Evolutionary conservation across 371 early-diverging fungal genomes (phyloP), one percentile per base, ranked within the genome.

Genomic region (Apophysomyces elegans): DNA sequence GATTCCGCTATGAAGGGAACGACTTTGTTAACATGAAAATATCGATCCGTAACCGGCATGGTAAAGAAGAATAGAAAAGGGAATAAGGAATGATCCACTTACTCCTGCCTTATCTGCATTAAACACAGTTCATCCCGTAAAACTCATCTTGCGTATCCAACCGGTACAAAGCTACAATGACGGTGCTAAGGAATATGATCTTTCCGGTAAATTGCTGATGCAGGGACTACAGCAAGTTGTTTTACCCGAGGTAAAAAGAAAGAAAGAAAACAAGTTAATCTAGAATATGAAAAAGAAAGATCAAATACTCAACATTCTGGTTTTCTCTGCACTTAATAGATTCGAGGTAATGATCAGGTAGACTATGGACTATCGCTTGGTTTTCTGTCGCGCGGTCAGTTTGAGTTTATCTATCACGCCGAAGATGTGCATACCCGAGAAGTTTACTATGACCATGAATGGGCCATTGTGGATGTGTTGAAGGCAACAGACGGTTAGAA

Each of bases 151-250:
- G 61, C 76, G 89, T 54, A 79, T 86, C 58, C 89, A 89, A 65
- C 85, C 89, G n/a, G 89, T 87, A 14, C 89, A 86, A 66, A 86
- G 84, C 18, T 84, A 86, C 59, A 84, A 84, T 56, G 84, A 87
- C 62, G 88, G 87, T 0, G 78, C 85, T 4, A 89, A 86, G 69
- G 89, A 89, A 57, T 86, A 86, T 62, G 88, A 89, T 58, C 69
- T 87, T 67, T 82, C 83, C 4, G 79, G 78, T 18, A 83, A 84
- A 41, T 73, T 89, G 73, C 69, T 83, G 41, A 84, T 86, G 83
- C 84, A 89, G 65, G 89, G 89, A 21, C 72, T 86, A 26, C 69
- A 84, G 21, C 89, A 89, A 63, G 65, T 86, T 0, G 83, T 84
- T 2, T 66, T 89, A 47, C 85, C 86, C 4, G 85, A 89, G 76